Conservation (phyloP, 1,284 basidiomycete species). For the Marasmius tenuissimus region DNA sequence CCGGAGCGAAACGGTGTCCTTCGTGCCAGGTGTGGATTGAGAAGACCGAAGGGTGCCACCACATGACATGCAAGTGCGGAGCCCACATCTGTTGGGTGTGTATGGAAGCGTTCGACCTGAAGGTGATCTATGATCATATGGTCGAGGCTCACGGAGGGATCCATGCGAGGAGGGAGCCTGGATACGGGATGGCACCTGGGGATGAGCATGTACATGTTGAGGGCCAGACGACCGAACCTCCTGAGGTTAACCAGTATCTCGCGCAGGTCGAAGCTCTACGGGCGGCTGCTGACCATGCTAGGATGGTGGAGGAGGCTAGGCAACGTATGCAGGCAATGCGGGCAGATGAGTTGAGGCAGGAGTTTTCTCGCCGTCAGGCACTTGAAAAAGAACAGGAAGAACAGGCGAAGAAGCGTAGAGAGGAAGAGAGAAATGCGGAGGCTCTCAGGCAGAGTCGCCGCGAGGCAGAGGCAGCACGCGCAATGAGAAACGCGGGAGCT, state of each 20-base stretch:
- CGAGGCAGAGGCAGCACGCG: no score
- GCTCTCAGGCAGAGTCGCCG: not conserved
- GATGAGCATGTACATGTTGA: not conserved
- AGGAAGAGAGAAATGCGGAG: not conserved
- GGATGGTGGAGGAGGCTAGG: not conserved
- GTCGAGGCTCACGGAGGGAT: constrained; percentile 42
- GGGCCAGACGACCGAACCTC: not conserved
- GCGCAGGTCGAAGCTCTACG: not conserved
- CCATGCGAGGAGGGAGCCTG: constrained; percentile 10
- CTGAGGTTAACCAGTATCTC: not conserved
- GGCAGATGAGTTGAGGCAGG: not conserved
- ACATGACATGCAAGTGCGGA: constrained; percentile 52
- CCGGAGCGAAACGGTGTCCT: constrained; percentile 40
- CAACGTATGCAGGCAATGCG: not conserved
- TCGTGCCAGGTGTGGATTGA: constrained; percentile 45
- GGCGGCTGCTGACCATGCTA: not conserved
- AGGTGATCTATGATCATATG: constrained; percentile 54
- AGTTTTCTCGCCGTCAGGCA: not conserved
- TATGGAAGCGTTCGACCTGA: constrained; percentile 29
- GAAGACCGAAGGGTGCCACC: constrained; percentile 56
- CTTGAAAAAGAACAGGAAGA: not conserved
- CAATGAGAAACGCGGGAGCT: not conserved
- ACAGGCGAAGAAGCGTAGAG: not conserved
- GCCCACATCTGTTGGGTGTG: constrained; percentile 59
- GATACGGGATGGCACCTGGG: not conserved